phyloP scores from a whole-genome alignment of 2,329 filamentous ascomycete species.

The Pseudodiploospora longispora region DNA sequence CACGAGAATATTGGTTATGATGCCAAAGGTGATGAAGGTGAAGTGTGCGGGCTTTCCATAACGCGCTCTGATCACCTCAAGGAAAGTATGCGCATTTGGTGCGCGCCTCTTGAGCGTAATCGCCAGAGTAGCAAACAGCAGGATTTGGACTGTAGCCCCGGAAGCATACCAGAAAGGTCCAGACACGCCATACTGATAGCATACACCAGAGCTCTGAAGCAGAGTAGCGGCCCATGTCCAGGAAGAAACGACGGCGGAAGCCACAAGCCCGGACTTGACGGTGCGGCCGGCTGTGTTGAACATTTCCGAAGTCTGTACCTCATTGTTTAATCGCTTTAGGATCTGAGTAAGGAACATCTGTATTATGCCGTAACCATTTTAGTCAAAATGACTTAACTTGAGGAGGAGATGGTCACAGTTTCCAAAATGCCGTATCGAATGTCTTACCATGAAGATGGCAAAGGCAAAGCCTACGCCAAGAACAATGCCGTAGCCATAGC shows the following conservation, averaged over 20 bases:
- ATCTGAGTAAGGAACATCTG: constrained; percentile 61
- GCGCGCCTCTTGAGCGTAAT: constrained; percentile 83
- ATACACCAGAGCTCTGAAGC: constrained; percentile 71
- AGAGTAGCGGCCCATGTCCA: constrained; percentile 91
- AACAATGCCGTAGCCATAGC: constrained; percentile 71
- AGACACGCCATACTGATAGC: constrained; percentile 67
- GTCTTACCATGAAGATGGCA: constrained; percentile 56
- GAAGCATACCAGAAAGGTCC: constrained; percentile 55
- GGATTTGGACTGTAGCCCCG: constrained; percentile 76
- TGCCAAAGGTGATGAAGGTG: constrained; percentile 73
- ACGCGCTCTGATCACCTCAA: constrained; percentile 74
- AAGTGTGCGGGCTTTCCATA: constrained; percentile 66
- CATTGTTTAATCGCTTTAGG: constrained; percentile 52
- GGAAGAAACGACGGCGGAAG: constrained; percentile 81
- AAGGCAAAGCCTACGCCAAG: constrained; percentile 67
- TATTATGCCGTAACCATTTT: neutral
- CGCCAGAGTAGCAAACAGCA: constrained; percentile 82
- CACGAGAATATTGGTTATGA: constrained; percentile 80
- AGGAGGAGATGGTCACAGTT: neutral
- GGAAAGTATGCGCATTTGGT: constrained; percentile 78
- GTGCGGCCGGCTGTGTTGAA: constrained; percentile 84
- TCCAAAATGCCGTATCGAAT: neutral
- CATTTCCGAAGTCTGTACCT: constrained; percentile 85
- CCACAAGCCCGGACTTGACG: constrained; percentile 82
- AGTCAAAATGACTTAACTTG: neutral